Base-by-base conservation (phyloP, 306 rosid genomes). In the Medicago truncatula region DNA sequence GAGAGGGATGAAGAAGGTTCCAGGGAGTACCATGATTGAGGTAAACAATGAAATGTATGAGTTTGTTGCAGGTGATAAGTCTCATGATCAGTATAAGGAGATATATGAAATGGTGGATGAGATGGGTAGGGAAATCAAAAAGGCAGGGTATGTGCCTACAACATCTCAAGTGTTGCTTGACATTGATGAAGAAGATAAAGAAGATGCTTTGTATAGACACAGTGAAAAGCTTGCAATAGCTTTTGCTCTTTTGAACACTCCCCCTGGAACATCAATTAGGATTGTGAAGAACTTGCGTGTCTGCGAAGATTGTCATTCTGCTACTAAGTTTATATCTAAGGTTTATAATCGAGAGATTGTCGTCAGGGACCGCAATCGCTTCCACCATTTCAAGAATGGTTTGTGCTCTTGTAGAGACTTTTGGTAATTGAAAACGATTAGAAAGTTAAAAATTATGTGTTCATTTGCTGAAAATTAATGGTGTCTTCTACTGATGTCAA, bases 201-300 rank as follows among this genome's bases (percentile, higher is more conserved):
- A 88, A 79, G 96, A 87, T 83, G 88, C 89, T 77, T 74, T 91
- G 71, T 68, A 85, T 77, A 83, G 85, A 76, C 98, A 93, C 61
- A 88, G 98, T 84, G 98, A 93, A 85, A 93, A 91, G 76, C 87
- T 93, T 71, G 98, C 98, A 14, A 91, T 93, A 70, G 98, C 98
- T 58, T 93, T 91, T 67, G 92, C 92, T 69, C 92, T 93, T 67
- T 71, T 91, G 50, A 88, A 83, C 14, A 89, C 97, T 1, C 89
- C 84, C 4, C 89, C 90, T 0, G 90, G 96, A 67, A 88, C 94
- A 21, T 86, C 89, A 6, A 91, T 93, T 58, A 91, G 94, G 74
- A 88, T 93, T 11, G 97, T 89, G 84, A 93, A 93, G 91, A 91
- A 93, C 77, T 75, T 93, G 85, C 85, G 98, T 1, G 89, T 93